A percentile compares a stretch with the other conserved stretches of the same genome.
Conservation (phyloP, 1,139 yeast genomes). For the Saccharomycopsis phalli region DNA sequence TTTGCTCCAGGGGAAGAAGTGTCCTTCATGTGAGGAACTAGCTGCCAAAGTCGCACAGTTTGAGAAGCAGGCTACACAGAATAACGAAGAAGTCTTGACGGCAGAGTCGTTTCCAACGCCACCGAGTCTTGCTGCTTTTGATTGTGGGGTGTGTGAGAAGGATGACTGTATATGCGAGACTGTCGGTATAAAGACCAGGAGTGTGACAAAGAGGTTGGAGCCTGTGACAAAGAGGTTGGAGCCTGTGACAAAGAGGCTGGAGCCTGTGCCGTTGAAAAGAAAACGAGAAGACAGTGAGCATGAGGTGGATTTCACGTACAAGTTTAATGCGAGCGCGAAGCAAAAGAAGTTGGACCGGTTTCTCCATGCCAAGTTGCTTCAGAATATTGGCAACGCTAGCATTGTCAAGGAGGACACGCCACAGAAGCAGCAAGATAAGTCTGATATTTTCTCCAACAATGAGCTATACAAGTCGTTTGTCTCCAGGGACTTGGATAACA, state of each 20-base stretch:
- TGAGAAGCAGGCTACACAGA: neutral
- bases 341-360: constrained; percentile 12
- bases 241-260: constrained; percentile 35
- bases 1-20: constrained; percentile 11
- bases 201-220: constrained; percentile 33
- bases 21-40: constrained; percentile 6
- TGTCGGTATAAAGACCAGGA: constrained; percentile 42
- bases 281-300: constrained; percentile 24
- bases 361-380: constrained; percentile 11
- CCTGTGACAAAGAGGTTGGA: constrained; percentile 26
- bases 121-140: constrained; percentile 26
- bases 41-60: neutral
- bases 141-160: constrained; percentile 60
- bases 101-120: constrained; percentile 20
- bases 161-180: constrained; percentile 65
- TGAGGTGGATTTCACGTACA: constrained; percentile 49
- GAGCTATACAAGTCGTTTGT: constrained; percentile 24
- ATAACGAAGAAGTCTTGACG: neutral
- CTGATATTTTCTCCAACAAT: constrained; percentile 20
- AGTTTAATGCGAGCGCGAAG: constrained; percentile 27
- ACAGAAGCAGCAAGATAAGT: neutral
- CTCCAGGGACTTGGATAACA: constrained; percentile 37
- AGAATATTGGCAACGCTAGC: constrained; percentile 3
- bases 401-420: neutral
- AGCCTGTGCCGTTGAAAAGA: constrained; percentile 50